phyloP scores from a whole-genome alignment of 805 yeast species.

The Millerago galiae region DNA sequence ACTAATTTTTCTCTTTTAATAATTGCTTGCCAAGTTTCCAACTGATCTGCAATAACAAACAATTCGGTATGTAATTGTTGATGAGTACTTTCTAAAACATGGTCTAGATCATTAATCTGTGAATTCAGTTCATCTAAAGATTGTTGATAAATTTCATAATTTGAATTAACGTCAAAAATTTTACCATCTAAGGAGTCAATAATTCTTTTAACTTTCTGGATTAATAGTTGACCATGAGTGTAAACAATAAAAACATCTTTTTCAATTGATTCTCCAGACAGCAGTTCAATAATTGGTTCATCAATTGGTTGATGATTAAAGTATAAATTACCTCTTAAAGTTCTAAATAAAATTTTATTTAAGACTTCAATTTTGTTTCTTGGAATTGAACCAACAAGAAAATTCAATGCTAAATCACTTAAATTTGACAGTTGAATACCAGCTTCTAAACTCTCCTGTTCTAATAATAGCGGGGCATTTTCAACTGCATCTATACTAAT shows the following conservation, averaged over 20 bases:
- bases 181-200: slow-evolving; percentile 88
- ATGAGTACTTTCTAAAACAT: slow-evolving; percentile 58
- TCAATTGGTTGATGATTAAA: slow-evolving; percentile 68
- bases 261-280: slow-evolving; percentile 48
- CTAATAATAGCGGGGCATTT: slow-evolving; percentile 32
- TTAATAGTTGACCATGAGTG: slow-evolving; percentile 79
- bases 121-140: slow-evolving; percentile 18
- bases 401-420: slow-evolving; percentile 21
- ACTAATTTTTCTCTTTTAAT: slow-evolving; percentile 78
- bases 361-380: slow-evolving; percentile 63
- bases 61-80: slow-evolving; percentile 72
- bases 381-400: slow-evolving; percentile 69
- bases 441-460: slow-evolving; percentile 31
- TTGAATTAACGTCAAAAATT: slow-evolving; percentile 49
- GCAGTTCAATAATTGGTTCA: slow-evolving; percentile 59
- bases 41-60: slow-evolving; percentile 65
- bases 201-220: slow-evolving; percentile 69
- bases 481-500: slow-evolving; percentile 31
- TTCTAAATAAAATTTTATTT: slow-evolving; percentile 86
- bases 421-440: slow-evolving; percentile 25
- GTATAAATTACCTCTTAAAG: slow-evolving; percentile 85
- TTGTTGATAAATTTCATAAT: slow-evolving; percentile 30
- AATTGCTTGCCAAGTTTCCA: slow-evolving; percentile 66
- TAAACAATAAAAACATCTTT: slow-evolving; percentile 85
- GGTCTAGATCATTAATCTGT: slow-evolving; percentile 40